Evolutionary conservation across 257 asterid genomes (phyloP), one percentile per base, ranked within the genome.

Genomic region (Gentiana straminea): DNA sequence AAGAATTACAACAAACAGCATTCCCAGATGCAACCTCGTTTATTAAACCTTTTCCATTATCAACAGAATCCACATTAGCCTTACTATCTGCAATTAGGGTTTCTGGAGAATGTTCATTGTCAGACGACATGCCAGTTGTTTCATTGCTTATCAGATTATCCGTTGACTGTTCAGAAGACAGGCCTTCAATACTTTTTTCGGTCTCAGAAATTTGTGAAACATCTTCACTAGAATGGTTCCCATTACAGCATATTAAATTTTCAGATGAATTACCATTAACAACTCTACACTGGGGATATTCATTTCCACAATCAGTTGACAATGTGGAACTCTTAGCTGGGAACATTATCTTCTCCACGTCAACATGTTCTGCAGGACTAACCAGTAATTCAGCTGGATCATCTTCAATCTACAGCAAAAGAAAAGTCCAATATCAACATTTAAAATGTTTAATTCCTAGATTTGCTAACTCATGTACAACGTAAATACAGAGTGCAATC

Each of bases 331-430:
- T 61, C 63, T 73, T 81, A 46, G 64, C 56, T 13, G 75, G 68
- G 60, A 60, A 51, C 65, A 68, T 79, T 62, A 75, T 61, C 77
- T 81, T 81, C 72, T 58, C 64, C 57, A 60, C 60, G 68, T 57
- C 63, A 54, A 60, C 55, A 57, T 66, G 77, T 66, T 77, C 79
- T 32, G 79, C 75, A 73, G 83, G 62, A 61, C 62, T 73, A 60
- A 75, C 81, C 74, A 71, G 71, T 52, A 76, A 65, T 77, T 77
- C 89, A 69, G 84, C 81, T 64, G 89, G 89, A 81, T 75, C 76
- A 71, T 81, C 96, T 76, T 86, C 91, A 77, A 75, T 68, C 96
- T 86, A 68, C 78, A 78, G 9, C 5, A 33, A 36, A 54, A 35
- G 13, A 35, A 9, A 52, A 52, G 62, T 51, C 70, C 66, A 51